Evolutionary conservation across 1,284 basidiomycete genomes (phyloP), one percentile per base, ranked within the genome.

Genomic region (Stygiomarasmius scandens): DNA sequence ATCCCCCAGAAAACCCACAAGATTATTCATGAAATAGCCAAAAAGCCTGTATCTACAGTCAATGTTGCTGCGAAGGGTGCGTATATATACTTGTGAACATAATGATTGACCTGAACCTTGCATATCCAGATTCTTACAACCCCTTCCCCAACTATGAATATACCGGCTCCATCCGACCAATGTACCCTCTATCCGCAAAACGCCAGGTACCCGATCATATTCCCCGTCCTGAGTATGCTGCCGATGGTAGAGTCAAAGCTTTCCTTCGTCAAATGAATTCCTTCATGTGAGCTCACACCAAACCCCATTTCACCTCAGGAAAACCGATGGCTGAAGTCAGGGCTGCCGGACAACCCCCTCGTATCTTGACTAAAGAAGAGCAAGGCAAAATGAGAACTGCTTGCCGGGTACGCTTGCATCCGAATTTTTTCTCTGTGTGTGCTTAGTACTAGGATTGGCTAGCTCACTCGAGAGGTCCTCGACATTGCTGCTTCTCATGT

Each of bases 401-500:
- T 2, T 93, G 90, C 71, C 79, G 77, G 70, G 93, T 94, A 69
- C 63, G 89, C 77, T 19, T 38, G 49, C 29, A 24, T 16, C 25
- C 32, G 10, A 9, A 47, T 29, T 41, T 23, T 47, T 46, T 48
- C 22, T 14, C 43, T 19, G 38, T 38, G 25, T 10, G 20, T 24
- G 44, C 19, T 56, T 46, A 36, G 20, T 52, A 23, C 38, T 47
- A 51, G 24, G 16, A 46, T 54, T 56, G 20, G 9, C 36, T 65
- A 98, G 95, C 81, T 98, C 61, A 86, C 84, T 10, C 81, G 97
- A 60, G 94, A 99, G 77, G 89, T 99, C 10, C 83, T 99, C 20
- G 95, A 98, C 72, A 82, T 93, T 58, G 89, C 92, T 16, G 96
- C 95, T 0, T 84, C 94, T 0, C 83, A 88, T 67, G 78, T 98